These are phyloP conservation scores for Globisporangium okanoganense DNA, from an alignment of 352 stramenopile species.

Conservation along the genomic window DNA sequence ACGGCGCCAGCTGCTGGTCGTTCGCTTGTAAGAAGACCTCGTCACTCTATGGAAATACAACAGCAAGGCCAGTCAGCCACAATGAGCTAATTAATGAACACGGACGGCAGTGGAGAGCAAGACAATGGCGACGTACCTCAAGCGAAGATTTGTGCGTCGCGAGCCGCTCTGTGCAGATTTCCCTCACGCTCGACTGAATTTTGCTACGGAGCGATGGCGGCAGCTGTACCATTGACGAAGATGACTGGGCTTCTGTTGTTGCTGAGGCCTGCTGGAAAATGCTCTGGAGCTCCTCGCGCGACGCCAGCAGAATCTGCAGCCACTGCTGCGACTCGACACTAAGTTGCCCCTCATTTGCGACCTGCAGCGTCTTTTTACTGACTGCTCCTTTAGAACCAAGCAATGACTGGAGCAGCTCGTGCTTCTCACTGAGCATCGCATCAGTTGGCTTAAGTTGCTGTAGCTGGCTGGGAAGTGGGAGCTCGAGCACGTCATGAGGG, in stretches of 20 bases:
- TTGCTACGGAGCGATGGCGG: constrained; percentile 24
- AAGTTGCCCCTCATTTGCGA: constrained; percentile 31
- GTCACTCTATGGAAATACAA: constrained; percentile 31
- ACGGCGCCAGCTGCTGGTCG: constrained; percentile 46
- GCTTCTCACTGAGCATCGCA: constrained; percentile 32
- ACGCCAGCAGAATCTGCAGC: constrained; percentile 49
- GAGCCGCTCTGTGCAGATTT: constrained; percentile 10
- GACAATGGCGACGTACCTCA: constrained; percentile 15
- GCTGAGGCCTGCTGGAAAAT: constrained; percentile 31
- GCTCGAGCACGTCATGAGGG: constrained; percentile 33
- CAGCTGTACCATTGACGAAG: constrained; percentile 18
- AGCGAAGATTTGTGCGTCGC: constrained; percentile 20
- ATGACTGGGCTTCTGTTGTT: constrained; percentile 5
- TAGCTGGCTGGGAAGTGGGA: constrained; percentile 33
- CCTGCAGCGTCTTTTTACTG: constrained; percentile 28
- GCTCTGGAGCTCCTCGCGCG: constrained; percentile 35
- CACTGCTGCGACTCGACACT: constrained; percentile 34
- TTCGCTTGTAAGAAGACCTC: constrained; percentile 40
- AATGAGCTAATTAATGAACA: not conserved
- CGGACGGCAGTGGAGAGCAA: not conserved
- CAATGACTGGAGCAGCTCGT: constrained; percentile 29
- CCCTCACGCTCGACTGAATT: constrained; percentile 13
- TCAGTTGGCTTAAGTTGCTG: constrained; percentile 25
- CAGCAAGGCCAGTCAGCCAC: not conserved
- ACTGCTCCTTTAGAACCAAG: constrained; percentile 7